A percentile compares a stretch with the other conserved stretches of the same genome.
phyloP scores from a whole-genome alignment of 768 basidiomycete genomes.

The Mrakia gelida region DNA sequence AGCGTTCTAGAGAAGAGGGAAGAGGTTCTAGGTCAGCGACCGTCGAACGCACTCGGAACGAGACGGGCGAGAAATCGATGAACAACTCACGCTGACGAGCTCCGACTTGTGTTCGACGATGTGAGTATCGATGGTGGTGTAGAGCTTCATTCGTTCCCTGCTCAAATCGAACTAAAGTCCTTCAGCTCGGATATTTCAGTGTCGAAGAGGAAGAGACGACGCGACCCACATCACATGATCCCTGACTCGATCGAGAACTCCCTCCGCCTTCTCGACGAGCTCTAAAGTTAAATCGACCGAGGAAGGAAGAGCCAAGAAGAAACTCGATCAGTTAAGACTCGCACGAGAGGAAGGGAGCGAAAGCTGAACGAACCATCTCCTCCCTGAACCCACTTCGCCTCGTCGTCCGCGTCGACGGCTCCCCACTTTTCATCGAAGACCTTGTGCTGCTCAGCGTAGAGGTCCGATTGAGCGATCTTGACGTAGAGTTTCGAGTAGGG shows the following conservation, averaged over 20 bases:
- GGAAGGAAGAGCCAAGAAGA: background rate
- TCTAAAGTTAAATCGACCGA: background rate
- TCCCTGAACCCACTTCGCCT: background rate
- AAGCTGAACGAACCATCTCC: background rate
- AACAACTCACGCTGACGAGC: background rate
- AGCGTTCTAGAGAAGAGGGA: background rate
- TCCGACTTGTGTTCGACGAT: background rate
- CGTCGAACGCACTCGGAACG: background rate
- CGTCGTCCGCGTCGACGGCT: constrained; percentile 2
- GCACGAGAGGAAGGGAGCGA: background rate
- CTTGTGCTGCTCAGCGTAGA: background rate
- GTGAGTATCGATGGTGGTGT: background rate
- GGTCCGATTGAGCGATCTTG: background rate
- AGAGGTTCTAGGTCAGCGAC: background rate
- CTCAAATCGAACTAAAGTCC: background rate
- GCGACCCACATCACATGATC: constrained; percentile 3
- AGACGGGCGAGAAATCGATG: background rate
- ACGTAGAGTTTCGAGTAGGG: background rate
- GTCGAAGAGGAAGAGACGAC: background rate
- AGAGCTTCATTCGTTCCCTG: constrained; percentile 6
- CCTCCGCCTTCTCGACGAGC: background rate
- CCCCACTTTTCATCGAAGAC: background rate
- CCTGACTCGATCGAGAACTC: background rate
- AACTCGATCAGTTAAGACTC: background rate
- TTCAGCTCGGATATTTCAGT: background rate